Evolutionary conservation across 371 early-diverging fungal species (phyloP).

Genomic region (Haplosporangium sp.): DNA sequence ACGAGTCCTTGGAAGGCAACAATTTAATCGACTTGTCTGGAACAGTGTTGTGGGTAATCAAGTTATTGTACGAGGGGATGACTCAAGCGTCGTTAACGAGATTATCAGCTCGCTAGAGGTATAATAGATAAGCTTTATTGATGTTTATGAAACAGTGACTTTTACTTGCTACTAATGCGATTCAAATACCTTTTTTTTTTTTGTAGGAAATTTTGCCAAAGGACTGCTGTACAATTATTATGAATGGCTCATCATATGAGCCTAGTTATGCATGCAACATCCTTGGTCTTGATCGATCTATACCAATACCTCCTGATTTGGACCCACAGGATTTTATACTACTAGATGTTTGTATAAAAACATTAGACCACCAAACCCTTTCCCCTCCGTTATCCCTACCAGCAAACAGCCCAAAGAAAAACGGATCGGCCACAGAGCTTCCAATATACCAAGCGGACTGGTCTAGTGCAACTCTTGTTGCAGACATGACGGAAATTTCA

Average conservation of each 20-base stretch:
- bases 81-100: constrained; percentile 42
- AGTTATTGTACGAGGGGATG: constrained; percentile 57
- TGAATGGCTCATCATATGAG: constrained; percentile 30
- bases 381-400: constrained; percentile 35
- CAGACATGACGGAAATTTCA: constrained; percentile 25
- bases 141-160: neutral
- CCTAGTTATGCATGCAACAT: constrained; percentile 51
- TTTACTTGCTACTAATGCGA: neutral
- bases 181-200: neutral
- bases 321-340: constrained; percentile 47
- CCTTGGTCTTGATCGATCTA: constrained; percentile 43
- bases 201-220: constrained; percentile 40
- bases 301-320: constrained; percentile 49
- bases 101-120: constrained; percentile 56
- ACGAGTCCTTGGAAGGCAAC: constrained; percentile 39
- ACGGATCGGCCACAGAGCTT: constrained; percentile 6
- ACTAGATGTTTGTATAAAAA: constrained; percentile 34
- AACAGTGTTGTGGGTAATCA: constrained; percentile 61
- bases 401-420: constrained; percentile 6
- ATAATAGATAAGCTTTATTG: neutral
- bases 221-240: constrained; percentile 43
- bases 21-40: constrained; percentile 58
- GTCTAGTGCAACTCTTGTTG: constrained; percentile 32
- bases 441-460: constrained; percentile 45
- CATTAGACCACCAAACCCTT: constrained; percentile 20